These are phyloP conservation scores for Musa schizocarpa DNA, from an alignment of 176 grass and related monocot genomes.

Conservation along the genomic window DNA sequence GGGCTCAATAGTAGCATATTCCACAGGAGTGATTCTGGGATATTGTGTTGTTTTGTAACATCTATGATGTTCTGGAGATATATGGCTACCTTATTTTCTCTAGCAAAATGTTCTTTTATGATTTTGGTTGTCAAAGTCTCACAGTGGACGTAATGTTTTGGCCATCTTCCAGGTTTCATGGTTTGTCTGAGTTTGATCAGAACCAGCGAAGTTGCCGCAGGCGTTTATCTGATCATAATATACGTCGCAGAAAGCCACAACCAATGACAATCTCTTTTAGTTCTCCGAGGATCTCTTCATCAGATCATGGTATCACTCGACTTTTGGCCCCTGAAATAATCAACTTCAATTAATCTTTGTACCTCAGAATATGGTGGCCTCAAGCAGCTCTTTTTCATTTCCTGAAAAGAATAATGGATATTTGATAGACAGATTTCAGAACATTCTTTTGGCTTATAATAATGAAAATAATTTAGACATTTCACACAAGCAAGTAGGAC, in stretches of 20 bases:
- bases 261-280: too few relatives aligned
- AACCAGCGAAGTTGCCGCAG: slow-evolving; percentile 3
- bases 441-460: too few relatives aligned
- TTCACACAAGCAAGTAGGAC: too few relatives aligned
- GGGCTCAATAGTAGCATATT: neutral
- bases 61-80: neutral
- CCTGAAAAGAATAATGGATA: too few relatives aligned
- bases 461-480: too few relatives aligned
- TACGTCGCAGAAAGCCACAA: neutral
- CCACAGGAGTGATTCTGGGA: neutral
- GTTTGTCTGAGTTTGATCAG: slow-evolving; percentile 6
- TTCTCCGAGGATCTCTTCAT: too few relatives aligned
- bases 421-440: too few relatives aligned
- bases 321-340: too few relatives aligned
- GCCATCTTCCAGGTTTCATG: slow-evolving; percentile 2
- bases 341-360: too few relatives aligned
- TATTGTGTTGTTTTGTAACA: neutral
- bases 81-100: neutral
- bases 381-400: too few relatives aligned
- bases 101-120: neutral
- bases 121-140: neutral
- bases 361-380: too few relatives aligned
- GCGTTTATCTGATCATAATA: slow-evolving; percentile 8
- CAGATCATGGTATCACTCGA: too few relatives aligned
- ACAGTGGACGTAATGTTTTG: neutral